Percentiles rank a stretch among this genome's conserved stretches.
phyloP scores from a whole-genome alignment of 2,329 filamentous ascomycete species.

The Acrocalymma vagum region DNA sequence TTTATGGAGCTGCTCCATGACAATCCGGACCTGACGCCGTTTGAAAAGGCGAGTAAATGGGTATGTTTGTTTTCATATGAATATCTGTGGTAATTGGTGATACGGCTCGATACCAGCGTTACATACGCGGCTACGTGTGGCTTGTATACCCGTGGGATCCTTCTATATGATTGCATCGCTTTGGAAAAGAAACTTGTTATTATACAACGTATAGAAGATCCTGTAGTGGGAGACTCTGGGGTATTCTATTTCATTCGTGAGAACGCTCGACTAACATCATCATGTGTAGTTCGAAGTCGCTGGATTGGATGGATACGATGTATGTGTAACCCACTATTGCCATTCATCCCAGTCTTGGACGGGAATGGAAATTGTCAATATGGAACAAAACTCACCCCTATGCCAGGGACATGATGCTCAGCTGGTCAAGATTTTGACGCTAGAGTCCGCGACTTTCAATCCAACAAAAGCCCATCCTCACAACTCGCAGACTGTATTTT shows the following conservation, averaged over 20 bases:
- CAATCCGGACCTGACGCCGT: slow-evolving; percentile 18
- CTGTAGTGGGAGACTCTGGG: too few relatives aligned
- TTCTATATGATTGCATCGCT: too few relatives aligned
- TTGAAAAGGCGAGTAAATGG: slow-evolving; percentile 29
- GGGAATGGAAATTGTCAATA: not conserved
- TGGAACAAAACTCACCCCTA: slow-evolving; percentile 10
- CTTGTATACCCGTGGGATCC: too few relatives aligned
- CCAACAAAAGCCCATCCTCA: slow-evolving; percentile 38
- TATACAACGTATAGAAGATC: too few relatives aligned
- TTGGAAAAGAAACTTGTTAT: too few relatives aligned
- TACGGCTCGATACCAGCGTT: too few relatives aligned
- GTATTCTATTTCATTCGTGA: too few relatives aligned
- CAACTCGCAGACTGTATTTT: slow-evolving; percentile 51
- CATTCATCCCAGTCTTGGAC: too few relatives aligned
- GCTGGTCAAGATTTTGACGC: slow-evolving; percentile 39
- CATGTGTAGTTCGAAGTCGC: slow-evolving; percentile 31
- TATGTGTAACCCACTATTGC: slow-evolving; percentile 19
- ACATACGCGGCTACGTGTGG: too few relatives aligned
- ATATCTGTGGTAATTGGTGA: too few relatives aligned
- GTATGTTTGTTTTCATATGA: slow-evolving; percentile 5
- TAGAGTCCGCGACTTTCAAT: slow-evolving; percentile 41
- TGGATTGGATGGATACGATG: slow-evolving; percentile 31
- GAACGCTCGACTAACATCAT: too few relatives aligned
- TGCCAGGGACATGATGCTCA: slow-evolving; percentile 43
- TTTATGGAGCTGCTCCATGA: slow-evolving; percentile 3